Conservation (phyloP, 2,329 filamentous ascomycete species). For the Alternaria gaisen region DNA sequence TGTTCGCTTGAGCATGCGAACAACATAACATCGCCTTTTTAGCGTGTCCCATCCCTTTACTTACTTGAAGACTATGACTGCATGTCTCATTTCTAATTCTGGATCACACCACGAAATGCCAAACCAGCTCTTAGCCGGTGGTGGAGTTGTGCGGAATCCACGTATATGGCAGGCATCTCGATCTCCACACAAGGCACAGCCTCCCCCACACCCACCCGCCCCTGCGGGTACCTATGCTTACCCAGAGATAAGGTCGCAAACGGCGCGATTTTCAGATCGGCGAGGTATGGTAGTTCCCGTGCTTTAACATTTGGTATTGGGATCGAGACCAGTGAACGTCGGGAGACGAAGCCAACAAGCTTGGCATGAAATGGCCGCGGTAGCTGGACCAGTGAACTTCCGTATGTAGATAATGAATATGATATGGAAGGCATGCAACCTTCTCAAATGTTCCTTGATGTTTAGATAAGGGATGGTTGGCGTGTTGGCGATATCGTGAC, state of each 20-base stretch:
- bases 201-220: conserved; percentile 6
- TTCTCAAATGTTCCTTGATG: not conserved
- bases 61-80: not conserved
- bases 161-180: not conserved
- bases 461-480: not conserved
- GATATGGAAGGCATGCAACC: not conserved
- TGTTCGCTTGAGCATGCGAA: not conserved
- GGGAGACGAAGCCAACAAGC: not conserved
- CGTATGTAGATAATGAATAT: not conserved
- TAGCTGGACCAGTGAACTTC: not conserved
- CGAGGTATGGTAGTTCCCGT: not conserved
- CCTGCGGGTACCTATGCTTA: not conserved
- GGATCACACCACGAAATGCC: not conserved
- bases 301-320: not conserved
- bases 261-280: not conserved
- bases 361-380: not conserved
- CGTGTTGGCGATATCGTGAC: not conserved
- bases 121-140: not conserved
- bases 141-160: not conserved
- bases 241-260: not conserved
- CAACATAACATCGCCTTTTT: not conserved
- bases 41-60: not conserved
- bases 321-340: not conserved
- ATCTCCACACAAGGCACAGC: not conserved
- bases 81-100: not conserved